phyloP scores from a whole-genome alignment of 371 early-diverging fungal species.

The Lichtheimia ornata region DNA sequence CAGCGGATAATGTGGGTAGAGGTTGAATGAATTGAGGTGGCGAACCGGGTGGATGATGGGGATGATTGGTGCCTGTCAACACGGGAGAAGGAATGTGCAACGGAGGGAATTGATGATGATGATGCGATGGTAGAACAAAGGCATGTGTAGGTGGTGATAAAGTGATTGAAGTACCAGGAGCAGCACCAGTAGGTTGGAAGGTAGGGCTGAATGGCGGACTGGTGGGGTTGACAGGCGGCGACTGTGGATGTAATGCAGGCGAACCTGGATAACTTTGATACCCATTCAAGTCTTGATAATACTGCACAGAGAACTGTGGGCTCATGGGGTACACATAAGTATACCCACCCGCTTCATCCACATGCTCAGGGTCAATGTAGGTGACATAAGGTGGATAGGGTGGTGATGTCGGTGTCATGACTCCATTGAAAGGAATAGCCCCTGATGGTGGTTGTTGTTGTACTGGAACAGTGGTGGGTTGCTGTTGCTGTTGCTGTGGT shows the following conservation, averaged over 20 bases:
- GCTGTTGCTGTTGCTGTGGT: slow-evolving; percentile 1
- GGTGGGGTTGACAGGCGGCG: slow-evolving; percentile 43
- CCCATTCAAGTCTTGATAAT: slow-evolving; percentile 41
- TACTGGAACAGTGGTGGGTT: background rate
- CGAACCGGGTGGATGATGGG: slow-evolving; percentile 25
- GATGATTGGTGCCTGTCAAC: slow-evolving; percentile 35
- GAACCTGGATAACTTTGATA: slow-evolving; percentile 53
- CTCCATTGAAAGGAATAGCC: slow-evolving; percentile 1
- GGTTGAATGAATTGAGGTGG: slow-evolving; percentile 31
- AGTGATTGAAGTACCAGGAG: slow-evolving; percentile 32
- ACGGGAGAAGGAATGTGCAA: slow-evolving; percentile 52
- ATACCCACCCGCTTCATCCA: slow-evolving; percentile 15
- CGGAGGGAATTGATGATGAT: slow-evolving; percentile 42
- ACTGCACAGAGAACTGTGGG: slow-evolving; percentile 49
- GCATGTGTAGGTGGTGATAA: slow-evolving; percentile 46
- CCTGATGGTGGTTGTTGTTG: background rate
- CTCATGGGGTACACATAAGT: slow-evolving; percentile 48
- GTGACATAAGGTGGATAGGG: slow-evolving; percentile 38
- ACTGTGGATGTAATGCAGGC: slow-evolving; percentile 46
- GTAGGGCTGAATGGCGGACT: slow-evolving; percentile 51
- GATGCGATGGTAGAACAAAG: slow-evolving; percentile 37
- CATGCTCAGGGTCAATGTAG: slow-evolving; percentile 30
- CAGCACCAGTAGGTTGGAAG: slow-evolving; percentile 28
- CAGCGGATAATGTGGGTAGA: slow-evolving; percentile 25
- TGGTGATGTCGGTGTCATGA: slow-evolving; percentile 37